Percentiles rank a stretch among this genome's conserved stretches.
phyloP scores from a whole-genome alignment of 345 rosid species.

The Pugionium dolabratum region DNA sequence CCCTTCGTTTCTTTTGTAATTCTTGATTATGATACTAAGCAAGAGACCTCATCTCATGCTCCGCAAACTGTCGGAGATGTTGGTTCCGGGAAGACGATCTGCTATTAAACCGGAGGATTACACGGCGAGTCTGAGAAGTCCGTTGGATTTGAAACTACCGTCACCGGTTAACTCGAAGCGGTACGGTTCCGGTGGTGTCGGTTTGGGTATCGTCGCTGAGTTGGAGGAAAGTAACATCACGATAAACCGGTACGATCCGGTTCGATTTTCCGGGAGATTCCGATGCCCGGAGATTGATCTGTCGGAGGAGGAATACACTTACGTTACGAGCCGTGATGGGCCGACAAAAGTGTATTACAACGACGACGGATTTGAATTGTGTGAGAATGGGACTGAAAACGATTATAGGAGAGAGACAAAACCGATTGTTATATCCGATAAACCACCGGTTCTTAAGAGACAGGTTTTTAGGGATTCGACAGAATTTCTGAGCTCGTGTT shows the following conservation, averaged over 20 bases:
- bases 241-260: conserved; percentile 39
- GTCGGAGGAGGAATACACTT: conserved; percentile 60
- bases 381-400: not conserved
- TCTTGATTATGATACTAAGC: conserved; percentile 43
- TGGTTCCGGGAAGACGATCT: conserved; percentile 52
- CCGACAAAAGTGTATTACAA: conserved; percentile 48
- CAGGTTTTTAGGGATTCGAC: not conserved
- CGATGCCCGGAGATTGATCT: conserved; percentile 47
- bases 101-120: conserved; percentile 41
- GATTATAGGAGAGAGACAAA: conserved; percentile 1
- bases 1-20: not conserved
- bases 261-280: conserved; percentile 41
- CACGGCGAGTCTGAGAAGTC: conserved; percentile 65
- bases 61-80: conserved; percentile 63
- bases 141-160: conserved; percentile 55
- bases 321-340: conserved; percentile 54
- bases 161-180: conserved; percentile 60
- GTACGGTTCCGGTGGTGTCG: conserved; percentile 59
- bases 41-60: conserved; percentile 67
- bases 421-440: conserved; percentile 17
- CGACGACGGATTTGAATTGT: conserved; percentile 43
- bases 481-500: conserved; percentile 62
- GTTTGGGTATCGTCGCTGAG: conserved; percentile 77
- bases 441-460: conserved; percentile 33
- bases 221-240: conserved; percentile 46